A percentile compares a stretch with the other conserved stretches of the same genome.
Conservation (phyloP, 2,329 filamentous ascomycete genomes). For the Fusarium succisae region DNA sequence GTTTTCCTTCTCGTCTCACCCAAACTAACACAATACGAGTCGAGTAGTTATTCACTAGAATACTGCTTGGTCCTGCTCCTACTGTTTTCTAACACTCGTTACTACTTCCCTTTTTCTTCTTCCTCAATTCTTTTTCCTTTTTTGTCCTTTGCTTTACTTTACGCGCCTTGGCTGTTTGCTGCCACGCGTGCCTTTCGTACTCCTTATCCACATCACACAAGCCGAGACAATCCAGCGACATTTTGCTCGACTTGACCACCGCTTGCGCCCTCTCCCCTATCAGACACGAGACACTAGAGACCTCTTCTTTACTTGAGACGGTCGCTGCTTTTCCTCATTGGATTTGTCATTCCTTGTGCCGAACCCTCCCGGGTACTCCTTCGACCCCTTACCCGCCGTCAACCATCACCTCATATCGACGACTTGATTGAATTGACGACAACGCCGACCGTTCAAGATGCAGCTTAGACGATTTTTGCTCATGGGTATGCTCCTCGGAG, state of each 20-base stretch:
- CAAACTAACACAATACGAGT: conserved; percentile 12
- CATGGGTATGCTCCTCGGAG: conserved; percentile 38
- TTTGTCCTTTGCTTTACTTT: neutral
- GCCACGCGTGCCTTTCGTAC: conserved; percentile 24
- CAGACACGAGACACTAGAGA: conserved; percentile 9
- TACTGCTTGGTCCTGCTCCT: conserved; percentile 13
- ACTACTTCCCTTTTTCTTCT: conserved; percentile 3
- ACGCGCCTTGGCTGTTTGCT: conserved; percentile 13
- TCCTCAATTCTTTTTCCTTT: neutral
- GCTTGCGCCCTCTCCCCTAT: conserved; percentile 14
- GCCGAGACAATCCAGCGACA: conserved; percentile 29
- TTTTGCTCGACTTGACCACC: conserved; percentile 12
- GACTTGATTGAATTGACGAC: conserved; percentile 24
- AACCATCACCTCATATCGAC: conserved; percentile 13
- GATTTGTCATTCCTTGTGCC: conserved; percentile 20
- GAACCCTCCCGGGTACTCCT: conserved; percentile 29
- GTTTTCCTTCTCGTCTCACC: conserved; percentile 22
- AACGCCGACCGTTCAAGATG: conserved; percentile 26
- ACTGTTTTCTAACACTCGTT: conserved; percentile 31
- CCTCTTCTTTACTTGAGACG: conserved; percentile 27
- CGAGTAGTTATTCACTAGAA: conserved; percentile 21
- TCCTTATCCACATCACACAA: conserved; percentile 32
- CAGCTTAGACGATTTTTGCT: conserved; percentile 40
- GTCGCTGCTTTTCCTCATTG: conserved; percentile 33
- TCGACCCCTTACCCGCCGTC: conserved; percentile 3